Conservation (phyloP, 2,329 filamentous ascomycete species). For the Alternaria postmessia region DNA sequence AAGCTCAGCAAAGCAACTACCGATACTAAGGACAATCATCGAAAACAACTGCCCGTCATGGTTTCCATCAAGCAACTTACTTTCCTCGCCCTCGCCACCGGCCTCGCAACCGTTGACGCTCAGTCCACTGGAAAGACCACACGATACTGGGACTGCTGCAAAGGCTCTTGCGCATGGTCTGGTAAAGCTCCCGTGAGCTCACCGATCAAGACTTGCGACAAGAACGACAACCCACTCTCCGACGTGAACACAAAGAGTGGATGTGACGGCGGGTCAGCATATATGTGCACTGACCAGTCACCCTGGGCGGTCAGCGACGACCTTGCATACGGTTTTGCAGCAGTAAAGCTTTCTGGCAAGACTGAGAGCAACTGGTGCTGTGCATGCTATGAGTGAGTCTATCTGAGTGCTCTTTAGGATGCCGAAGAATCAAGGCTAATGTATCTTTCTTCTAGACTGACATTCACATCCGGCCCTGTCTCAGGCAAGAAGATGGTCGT, state of each 20-base stretch:
- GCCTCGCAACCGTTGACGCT: constrained; percentile 37
- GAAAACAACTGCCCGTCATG: constrained; percentile 24
- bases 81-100: constrained; percentile 37
- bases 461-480: constrained; percentile 65
- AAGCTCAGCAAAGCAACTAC: not conserved
- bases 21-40: not conserved
- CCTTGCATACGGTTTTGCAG: constrained; percentile 71
- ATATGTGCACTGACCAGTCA: constrained; percentile 66
- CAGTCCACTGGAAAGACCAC: constrained; percentile 45
- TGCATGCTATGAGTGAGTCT: constrained; percentile 64
- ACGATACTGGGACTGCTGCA: constrained; percentile 69
- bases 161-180: constrained; percentile 70
- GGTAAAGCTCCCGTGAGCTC: constrained; percentile 63
- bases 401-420: not conserved
- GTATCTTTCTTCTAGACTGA: constrained; percentile 50
- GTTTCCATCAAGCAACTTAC: constrained; percentile 41
- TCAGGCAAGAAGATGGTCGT: constrained; percentile 69
- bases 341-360: constrained; percentile 63
- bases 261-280: constrained; percentile 64
- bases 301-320: constrained; percentile 68
- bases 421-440: constrained; percentile 9
- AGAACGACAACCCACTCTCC: constrained; percentile 63
- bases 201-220: constrained; percentile 65
- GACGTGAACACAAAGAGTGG: constrained; percentile 60
- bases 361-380: constrained; percentile 70